Base-by-base conservation (phyloP, 305 asterid species). In the Fraxinus sp. region DNA sequence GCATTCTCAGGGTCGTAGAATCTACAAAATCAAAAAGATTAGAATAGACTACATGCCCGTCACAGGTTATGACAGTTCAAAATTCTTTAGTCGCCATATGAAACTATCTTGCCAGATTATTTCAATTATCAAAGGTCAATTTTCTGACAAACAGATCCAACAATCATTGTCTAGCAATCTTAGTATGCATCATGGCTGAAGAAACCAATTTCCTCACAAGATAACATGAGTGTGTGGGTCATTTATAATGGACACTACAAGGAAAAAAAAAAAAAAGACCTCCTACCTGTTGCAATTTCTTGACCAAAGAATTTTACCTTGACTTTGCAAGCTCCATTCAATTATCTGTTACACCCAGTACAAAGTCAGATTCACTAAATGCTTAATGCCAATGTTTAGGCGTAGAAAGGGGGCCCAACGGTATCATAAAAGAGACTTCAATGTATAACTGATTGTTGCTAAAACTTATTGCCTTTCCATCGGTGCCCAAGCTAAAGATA, bases 261-360 rank as follows among this genome's bases (percentile, higher is more conserved):
- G 24, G 24, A 3, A 9, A 10, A 44, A 44, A 46, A 14, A 4
- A 3, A 11, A 36, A 66, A 52, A 52, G 62, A 80, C 7, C 28
- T 80, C 82, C 36, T 81, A 95, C 98, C 97, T 91, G 98, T 92
- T 91, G 86, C 95, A 91, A 83, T 92, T 92, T 86, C 91, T 90
- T 74, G 98, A 94, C 99, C 99, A 96, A 78, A 90, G 87, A 83
- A 96, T 85, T 86, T 93, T 89, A 49, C 98, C 99, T 92, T 94
- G 98, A 89, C 91, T 96, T 82, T 96, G 99, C 93, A 96, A 89
- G 86, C 98, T 94, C 99, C 98, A 96, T 86, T 96, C 98, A 52
- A 91, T 89, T 90, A 95, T 90, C 99, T 95, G 97, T 78, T 32
- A 81, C 36, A 84, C 82, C 82, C 79, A 76, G 39, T 37, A 82